Base-by-base conservation (phyloP, 371 early-diverging fungal species). In the Sporodiniella umbellata region DNA sequence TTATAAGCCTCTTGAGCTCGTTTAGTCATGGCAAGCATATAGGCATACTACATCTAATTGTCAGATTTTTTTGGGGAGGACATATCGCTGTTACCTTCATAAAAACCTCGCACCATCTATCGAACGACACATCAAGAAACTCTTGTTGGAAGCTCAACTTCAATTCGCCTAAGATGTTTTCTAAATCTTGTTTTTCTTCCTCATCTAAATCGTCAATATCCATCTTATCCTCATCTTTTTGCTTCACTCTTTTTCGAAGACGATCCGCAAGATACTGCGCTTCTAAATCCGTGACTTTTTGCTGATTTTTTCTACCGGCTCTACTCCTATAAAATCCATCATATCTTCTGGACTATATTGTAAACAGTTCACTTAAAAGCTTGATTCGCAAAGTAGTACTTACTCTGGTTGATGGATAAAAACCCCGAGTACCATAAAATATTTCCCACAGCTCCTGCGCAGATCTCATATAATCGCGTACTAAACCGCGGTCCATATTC, bases 31-130 rank as follows among this genome's bases (percentile, higher is more conserved):
- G 84, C 75, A 22, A 90, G 66, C 28, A 80, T 73, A 43, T 72
- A 72, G 0, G 81, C 82, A 60, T 84, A 89, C 83, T 84, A 51
- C 4, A 28, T 28, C 4, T 10, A 28, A 7, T 10, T 7, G 30
- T 28, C 30, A 28, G 30, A 7, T 25, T 42, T 5, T 30, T 2
- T 15, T 24, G 18, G 26, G 11, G 11, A 38, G 28, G 3, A 10
- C n/a, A 37, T 3, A 3, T 21, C 8, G 8, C 11, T 17, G n/a
- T 38, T 61, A 81, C 84, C 58, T 78, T 81, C 11, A 86, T 72
- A 62, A 88, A 73, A 12, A 85, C 66, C 4, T 75, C 56, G 24
- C 81, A 71, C 90, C 90, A 89, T 35, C 75, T 57, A 39, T 70
- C 70, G 53, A 87, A 84, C 5, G 77, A 42, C 18, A 87, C 66